Evolutionary conservation across 2,329 filamentous ascomycete species (phyloP), one percentile per base, ranked within the genome.

Genomic region (Microsporum canis): DNA sequence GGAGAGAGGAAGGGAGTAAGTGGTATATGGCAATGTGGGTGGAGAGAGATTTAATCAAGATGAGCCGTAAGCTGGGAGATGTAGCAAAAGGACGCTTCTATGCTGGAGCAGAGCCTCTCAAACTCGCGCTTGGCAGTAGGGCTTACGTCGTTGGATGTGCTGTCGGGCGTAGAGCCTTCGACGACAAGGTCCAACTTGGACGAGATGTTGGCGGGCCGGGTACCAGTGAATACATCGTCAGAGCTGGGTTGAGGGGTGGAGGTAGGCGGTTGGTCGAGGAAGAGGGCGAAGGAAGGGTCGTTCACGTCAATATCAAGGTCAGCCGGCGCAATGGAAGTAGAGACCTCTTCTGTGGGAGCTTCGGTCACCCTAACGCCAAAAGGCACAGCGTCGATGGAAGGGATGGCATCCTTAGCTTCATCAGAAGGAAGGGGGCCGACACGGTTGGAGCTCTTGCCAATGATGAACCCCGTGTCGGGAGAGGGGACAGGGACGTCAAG

Each of bases 401-500:
- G 80, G 27, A 75, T 71, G 62, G 81, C 77, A 10, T 76, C 70
- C 73, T 84, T 84, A 63, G 74, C 67, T 57, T 76, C 72, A 45
- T 80, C 77, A 3, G 71, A 69, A 2, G 73, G 45, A 41, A 78
- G 75, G n/a, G 70, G 68, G 60, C 77, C 78, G 6, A 82, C 76
- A 59, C 82, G 77, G 71, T 79, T 80, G 45, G 80, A 82, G 0
- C 80, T 75, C 80, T 94, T 94, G 68, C 88, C 88, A 3, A 86
- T 86, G n/a, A 94, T 78, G 29, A 81, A 70, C 29, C 82, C 79
- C 4, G 82, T 75, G 63, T 83, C 80, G 51, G 91, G 80, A 49
- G 73, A 68, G 3, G 87, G 86, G 66, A 86, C 82, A 1, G 87
- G 86, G 1, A 88, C 81, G 65, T 88, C 84, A n/a, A 83, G 74